Evolutionary conservation across 352 stramenopile genomes (phyloP).

Genomic region (Phytophthora ohioensis): DNA sequence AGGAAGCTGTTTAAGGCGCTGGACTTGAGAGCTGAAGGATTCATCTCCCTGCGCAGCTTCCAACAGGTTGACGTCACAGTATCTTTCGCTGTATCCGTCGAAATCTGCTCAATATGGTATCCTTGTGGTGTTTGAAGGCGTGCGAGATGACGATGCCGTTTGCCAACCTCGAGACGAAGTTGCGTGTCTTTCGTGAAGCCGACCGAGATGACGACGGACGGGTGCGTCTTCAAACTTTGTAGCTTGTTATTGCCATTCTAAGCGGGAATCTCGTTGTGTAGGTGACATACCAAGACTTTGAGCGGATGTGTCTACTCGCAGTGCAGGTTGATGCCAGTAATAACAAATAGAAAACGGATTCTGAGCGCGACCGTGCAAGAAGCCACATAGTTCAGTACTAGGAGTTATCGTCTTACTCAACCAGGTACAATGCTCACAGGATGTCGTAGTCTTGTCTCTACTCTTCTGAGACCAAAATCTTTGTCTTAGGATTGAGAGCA

Average conservation of each 20-base stretch:
- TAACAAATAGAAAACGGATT: constrained; percentile 41
- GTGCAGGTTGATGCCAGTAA: constrained; percentile 41
- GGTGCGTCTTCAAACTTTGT: constrained; percentile 25
- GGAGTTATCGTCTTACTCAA: background rate
- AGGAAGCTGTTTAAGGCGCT: constrained; percentile 73
- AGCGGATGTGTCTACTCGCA: constrained; percentile 63
- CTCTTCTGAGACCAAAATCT: constrained; percentile 22
- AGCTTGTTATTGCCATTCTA: background rate
- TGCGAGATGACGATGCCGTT: constrained; percentile 52
- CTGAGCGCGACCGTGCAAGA: constrained; percentile 1
- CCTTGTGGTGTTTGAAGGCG: constrained; percentile 27
- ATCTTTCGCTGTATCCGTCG: background rate
- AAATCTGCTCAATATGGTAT: background rate
- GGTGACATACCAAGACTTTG: constrained; percentile 78
- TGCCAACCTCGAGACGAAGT: constrained; percentile 40
- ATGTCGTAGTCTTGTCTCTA: constrained; percentile 24
- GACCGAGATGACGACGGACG: constrained; percentile 68
- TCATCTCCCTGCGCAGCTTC: constrained; percentile 74
- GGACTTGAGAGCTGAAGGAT: constrained; percentile 64
- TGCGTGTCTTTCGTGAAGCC: constrained; percentile 57
- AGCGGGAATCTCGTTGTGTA: constrained; percentile 14
- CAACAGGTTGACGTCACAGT: constrained; percentile 26
- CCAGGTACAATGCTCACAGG: constrained; percentile 11
- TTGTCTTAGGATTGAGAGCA: constrained; percentile 11
- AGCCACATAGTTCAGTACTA: background rate